phyloP scores from a whole-genome alignment of 1,284 basidiomycete genomes.

The Trichosporon inkin region DNA sequence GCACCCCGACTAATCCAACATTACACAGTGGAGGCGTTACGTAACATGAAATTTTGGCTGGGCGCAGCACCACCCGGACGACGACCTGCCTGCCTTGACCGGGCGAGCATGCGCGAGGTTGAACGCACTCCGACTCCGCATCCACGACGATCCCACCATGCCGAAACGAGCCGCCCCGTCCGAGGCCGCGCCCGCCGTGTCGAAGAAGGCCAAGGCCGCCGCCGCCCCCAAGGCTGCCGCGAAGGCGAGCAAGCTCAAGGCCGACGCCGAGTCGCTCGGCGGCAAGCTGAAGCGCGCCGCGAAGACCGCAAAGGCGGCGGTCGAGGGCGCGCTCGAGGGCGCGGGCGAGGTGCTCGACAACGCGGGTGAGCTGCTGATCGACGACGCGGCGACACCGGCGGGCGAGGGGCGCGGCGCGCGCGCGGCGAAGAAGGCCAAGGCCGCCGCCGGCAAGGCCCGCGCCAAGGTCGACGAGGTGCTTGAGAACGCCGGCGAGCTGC shows the following conservation, averaged over 20 bases:
- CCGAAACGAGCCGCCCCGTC: conserved; percentile 31
- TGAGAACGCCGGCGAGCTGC: conserved; percentile 37
- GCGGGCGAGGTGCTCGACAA: conserved; percentile 36
- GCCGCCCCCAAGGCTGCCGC: neutral
- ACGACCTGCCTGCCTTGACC: too few species aligned
- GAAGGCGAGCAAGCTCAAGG: neutral
- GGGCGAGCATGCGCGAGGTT: too few species aligned
- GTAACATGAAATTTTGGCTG: conserved; percentile 10
- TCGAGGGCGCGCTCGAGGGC: conserved; percentile 31
- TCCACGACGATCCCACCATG: conserved; percentile 16
- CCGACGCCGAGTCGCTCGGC: too few species aligned
- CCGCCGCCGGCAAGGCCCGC: conserved; percentile 15
- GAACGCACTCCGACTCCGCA: neutral
- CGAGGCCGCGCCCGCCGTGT: conserved; percentile 17
- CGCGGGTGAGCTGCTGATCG: conserved; percentile 40
- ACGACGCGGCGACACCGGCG: conserved; percentile 20
- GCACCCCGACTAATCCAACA: neutral
- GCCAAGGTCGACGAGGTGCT: conserved; percentile 28
- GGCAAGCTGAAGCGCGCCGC: neutral
- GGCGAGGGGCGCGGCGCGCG: neutral
- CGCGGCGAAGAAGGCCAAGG: conserved; percentile 7
- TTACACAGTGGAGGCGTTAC: neutral
- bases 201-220: conserved; percentile 27
- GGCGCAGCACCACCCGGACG: neutral
- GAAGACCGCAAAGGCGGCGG: conserved; percentile 12